Evolutionary conservation across 2,329 filamentous ascomycete species (phyloP).

Genomic region (Parastagonospora nodorum): DNA sequence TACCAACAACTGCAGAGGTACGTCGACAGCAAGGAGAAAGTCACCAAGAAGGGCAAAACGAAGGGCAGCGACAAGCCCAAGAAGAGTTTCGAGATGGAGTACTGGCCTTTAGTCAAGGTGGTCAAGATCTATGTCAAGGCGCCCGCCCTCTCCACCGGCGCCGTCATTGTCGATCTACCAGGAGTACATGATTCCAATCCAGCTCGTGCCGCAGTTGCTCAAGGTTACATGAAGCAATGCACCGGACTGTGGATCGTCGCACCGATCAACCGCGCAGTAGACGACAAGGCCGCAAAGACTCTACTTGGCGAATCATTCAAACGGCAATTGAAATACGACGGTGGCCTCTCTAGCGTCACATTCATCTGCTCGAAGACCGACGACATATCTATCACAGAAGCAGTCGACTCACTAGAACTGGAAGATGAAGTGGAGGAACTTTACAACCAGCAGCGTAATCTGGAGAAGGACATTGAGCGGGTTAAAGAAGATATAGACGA

Average conservation of each 20-base stretch:
- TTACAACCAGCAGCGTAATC: conserved; percentile 26
- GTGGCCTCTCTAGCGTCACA: conserved; percentile 58
- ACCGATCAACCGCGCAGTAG: conserved; percentile 64
- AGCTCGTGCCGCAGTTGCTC: conserved; percentile 62
- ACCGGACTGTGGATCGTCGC: conserved; percentile 67
- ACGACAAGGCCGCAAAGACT: conserved; percentile 63
- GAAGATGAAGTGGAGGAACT: conserved; percentile 37
- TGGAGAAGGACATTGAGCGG: conserved; percentile 20
- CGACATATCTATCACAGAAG: conserved; percentile 59
- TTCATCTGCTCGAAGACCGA: conserved; percentile 70
- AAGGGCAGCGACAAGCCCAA: conserved; percentile 33
- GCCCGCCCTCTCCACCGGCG: conserved; percentile 57
- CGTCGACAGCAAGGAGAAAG: conserved; percentile 62
- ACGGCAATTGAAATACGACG: conserved; percentile 64
- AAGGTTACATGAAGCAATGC: conserved; percentile 65
- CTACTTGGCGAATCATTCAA: conserved; percentile 63
- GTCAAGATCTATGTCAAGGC: conserved; percentile 60
- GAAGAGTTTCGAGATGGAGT: conserved; percentile 39
- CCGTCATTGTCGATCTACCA: conserved; percentile 63
- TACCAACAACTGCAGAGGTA: conserved; percentile 55
- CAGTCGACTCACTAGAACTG: conserved; percentile 46
- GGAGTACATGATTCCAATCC: conserved; percentile 65
- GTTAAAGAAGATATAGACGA: conserved; percentile 26
- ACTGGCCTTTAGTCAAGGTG: conserved; percentile 60
- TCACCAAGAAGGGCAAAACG: conserved; percentile 35